Evolutionary conservation across 116 monocot genomes (phyloP), one percentile per base, ranked within the genome.

Genomic region (Zostera marina): DNA sequence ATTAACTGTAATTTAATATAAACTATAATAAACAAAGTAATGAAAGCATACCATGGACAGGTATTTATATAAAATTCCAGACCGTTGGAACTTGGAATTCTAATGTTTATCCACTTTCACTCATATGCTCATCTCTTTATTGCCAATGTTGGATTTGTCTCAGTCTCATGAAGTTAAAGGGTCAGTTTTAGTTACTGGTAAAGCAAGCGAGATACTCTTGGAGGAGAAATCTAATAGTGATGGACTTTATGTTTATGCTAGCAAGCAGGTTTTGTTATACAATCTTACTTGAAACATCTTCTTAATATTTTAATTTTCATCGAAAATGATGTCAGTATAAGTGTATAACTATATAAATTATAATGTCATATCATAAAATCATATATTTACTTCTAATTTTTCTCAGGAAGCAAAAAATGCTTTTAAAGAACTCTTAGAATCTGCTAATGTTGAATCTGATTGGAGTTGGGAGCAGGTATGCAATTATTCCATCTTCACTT

Each of bases 381-480:
- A 11, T 9, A 42, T 21, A 22, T 40, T 45, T 12, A 13, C 14
- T 9, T 5, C 11, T 47, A 11, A 17, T 72, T 55, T 23, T 53
- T 9, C 66, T 44, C 58, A 98, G 98, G 98, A 98, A 54, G 98
- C 98, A 43, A 98, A 98, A 75, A 79, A 78, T 86, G 98, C 87
- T 10, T 98, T 98, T 56, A 98, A 98, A 59, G 63, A 78, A 4
- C 72, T 98, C 22, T 70, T 98, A 53, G 91, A 98, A 66, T 98
- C 83, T 32, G 78, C 70, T 46, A 86, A 98, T 81, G 91, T 90
- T 44, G 86, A 90, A 66, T 80, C 91, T 73, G 98, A 90, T 72
- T 98, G 91, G 91, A 74, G 67, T 15, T 98, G 98, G 98, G 98
- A 98, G 51, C 98, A 90, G 74, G 98, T 83, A 64, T 68, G 22